Percentiles rank a stretch among this genome's conserved stretches.
These are phyloP conservation scores for Kwoniella sp. DNA, from an alignment of 768 basidiomycete species.

Conservation along the genomic window DNA sequence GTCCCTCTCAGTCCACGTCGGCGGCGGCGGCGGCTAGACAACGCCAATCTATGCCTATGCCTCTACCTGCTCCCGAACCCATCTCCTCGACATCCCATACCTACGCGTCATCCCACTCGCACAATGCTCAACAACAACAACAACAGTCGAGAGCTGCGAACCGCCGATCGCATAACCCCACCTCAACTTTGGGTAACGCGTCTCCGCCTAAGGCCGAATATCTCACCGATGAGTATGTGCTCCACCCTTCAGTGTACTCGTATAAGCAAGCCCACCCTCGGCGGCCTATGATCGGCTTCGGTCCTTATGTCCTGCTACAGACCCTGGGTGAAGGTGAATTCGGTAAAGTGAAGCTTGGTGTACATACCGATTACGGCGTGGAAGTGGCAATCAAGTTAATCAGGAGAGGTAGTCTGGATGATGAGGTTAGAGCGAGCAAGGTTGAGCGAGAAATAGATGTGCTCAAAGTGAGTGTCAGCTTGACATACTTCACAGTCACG, in stretches of 20 bases:
- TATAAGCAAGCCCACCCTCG: conserved; percentile 55
- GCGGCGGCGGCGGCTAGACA: conserved; percentile 23
- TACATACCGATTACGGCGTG: conserved; percentile 90
- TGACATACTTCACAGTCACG: not conserved
- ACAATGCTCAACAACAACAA: conserved; percentile 24
- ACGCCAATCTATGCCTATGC: conserved; percentile 34
- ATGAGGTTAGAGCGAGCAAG: conserved; percentile 77
- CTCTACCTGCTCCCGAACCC: conserved; percentile 30
- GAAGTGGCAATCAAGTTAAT: conserved; percentile 99
- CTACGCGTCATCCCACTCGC: conserved; percentile 30
- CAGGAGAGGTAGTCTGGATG: conserved; percentile 86
- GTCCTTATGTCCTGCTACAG: conserved; percentile 91
- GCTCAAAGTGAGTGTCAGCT: conserved; percentile 68
- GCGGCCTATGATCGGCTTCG: conserved; percentile 64
- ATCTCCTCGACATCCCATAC: conserved; percentile 37
- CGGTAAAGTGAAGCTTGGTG: conserved; percentile 96
- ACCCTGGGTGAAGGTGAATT: conserved; percentile 98
- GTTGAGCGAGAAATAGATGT: conserved; percentile 98
- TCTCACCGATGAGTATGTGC: conserved; percentile 51
- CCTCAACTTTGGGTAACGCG: conserved; percentile 28
- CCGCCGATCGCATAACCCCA: conserved; percentile 53
- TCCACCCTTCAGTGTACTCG: conserved; percentile 55
- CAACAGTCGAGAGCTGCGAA: conserved; percentile 24
- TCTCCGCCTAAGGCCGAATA: conserved; percentile 46
- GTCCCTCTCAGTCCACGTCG: conserved; percentile 33